A percentile compares a stretch with the other conserved stretches of the same genome.
These are phyloP conservation scores for Hordeum vulgare DNA, from an alignment of 176 grass and related monocot genomes.

Conservation along the genomic window MorexV3_pseudomolecules_assembly NC_058519.1:236081225-236081724, in stretches of 20 bases:
- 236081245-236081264: conserved; percentile 64
- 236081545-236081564: conserved; percentile 64
- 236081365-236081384: conserved; percentile 88
- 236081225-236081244: conserved; percentile 96
- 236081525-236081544: conserved; percentile 49
- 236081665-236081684: conserved; percentile 65
- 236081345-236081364: conserved; percentile 86
- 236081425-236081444: conserved; percentile 54
- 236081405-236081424: conserved; percentile 73
- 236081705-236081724: conserved; percentile 76
- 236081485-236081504: conserved; percentile 98
- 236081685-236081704: conserved; percentile 71
- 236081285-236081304: conserved; percentile 79
- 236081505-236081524: conserved; percentile 77
- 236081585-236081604: conserved; percentile 81
- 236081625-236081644: conserved; percentile 82
- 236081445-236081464: conserved; percentile 95
- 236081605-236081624: conserved; percentile 80
- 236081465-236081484: conserved; percentile 91
- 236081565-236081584: conserved; percentile 79
- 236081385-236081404: conserved; percentile 70
- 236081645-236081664: conserved; percentile 70
- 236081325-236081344: conserved; percentile 86
- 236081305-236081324: conserved; percentile 77
- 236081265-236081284: conserved; percentile 75